A percentile compares a stretch with the other conserved stretches of the same genome.
Conservation (phyloP, 2,329 filamentous ascomycete species). For the Biscogniauxia sp. region DNA sequence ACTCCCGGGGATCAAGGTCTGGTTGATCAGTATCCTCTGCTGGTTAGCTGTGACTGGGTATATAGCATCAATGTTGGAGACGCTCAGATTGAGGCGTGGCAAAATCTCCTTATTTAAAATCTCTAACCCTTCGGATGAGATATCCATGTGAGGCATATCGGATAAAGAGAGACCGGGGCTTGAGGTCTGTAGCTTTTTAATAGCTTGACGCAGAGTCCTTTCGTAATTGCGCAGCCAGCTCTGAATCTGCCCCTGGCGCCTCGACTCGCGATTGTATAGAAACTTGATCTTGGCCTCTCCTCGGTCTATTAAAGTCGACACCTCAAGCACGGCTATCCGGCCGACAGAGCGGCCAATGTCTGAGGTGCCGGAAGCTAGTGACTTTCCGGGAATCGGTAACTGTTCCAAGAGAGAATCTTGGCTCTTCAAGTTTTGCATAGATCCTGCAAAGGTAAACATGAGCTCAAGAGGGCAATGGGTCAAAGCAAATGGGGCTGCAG, state of each 20-base stretch:
- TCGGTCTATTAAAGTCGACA: constrained; percentile 46
- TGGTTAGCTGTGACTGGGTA: constrained; percentile 48
- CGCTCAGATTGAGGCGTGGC: constrained; percentile 39
- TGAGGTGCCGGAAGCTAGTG: constrained; percentile 37
- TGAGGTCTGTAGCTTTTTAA: constrained; percentile 40
- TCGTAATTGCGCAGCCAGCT: constrained; percentile 49
- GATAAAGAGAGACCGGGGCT: constrained; percentile 48
- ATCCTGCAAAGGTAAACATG: constrained; percentile 55
- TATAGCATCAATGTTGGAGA: constrained; percentile 48
- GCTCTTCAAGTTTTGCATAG: constrained; percentile 46
- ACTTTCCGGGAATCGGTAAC: constrained; percentile 39
- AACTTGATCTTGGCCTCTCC: constrained; percentile 46
- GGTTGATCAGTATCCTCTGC: constrained; percentile 48
- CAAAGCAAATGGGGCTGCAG: constrained; percentile 35
- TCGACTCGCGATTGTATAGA: constrained; percentile 42
- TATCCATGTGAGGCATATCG: constrained; percentile 47
- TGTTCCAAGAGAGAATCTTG: constrained; percentile 50
- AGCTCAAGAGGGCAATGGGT: constrained; percentile 54
- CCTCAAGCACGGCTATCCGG: constrained; percentile 50
- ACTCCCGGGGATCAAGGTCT: constrained; percentile 39
- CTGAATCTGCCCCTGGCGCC: constrained; percentile 42
- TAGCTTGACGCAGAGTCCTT: constrained; percentile 43
- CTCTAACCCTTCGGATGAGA: constrained; percentile 45
- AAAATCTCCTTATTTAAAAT: constrained; percentile 44
- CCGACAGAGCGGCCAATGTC: constrained; percentile 46